Percentiles rank a stretch among this genome's conserved stretches.
phyloP scores from a whole-genome alignment of 2,329 filamentous ascomycete species.

The Xylariaceae sp. region DNA sequence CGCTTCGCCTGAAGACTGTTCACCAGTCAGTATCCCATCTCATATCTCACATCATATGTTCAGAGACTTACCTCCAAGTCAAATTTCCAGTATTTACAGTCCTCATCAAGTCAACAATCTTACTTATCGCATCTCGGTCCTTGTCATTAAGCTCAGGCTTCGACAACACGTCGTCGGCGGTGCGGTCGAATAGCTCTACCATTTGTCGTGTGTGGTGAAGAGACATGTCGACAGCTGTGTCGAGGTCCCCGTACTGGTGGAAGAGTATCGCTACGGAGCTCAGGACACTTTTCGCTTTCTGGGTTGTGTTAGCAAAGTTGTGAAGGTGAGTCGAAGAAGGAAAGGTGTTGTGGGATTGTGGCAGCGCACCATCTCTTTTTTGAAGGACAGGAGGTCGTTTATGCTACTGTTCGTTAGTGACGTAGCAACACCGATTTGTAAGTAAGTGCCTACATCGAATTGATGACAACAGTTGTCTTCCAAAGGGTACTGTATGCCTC shows the following conservation, averaged over 20 bases:
- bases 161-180: constrained; percentile 18
- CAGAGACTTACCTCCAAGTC: constrained; percentile 25
- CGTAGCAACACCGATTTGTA: not conserved
- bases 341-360: not conserved
- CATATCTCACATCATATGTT: not conserved
- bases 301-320: not conserved
- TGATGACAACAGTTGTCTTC: constrained; percentile 26
- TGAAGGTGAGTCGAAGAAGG: not conserved
- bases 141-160: constrained; percentile 7
- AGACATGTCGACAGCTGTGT: constrained; percentile 27
- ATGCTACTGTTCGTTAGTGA: constrained; percentile 19
- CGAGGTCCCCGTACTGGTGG: constrained; percentile 21
- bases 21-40: not conserved
- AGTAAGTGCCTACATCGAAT: constrained; percentile 24
- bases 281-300: constrained; percentile 27
- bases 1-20: not conserved
- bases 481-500: constrained; percentile 25
- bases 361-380: constrained; percentile 27
- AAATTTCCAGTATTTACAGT: constrained; percentile 28
- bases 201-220: constrained; percentile 22
- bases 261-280: constrained; percentile 30
- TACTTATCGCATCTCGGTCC: constrained; percentile 15
- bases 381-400: constrained; percentile 28
- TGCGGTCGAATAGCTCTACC: constrained; percentile 23
- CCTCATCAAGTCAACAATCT: constrained; percentile 21